Evolutionary conservation across 225 moss, liverwort and hornwort genomes (phyloP).

Genomic region (Polytrichum commune): DNA sequence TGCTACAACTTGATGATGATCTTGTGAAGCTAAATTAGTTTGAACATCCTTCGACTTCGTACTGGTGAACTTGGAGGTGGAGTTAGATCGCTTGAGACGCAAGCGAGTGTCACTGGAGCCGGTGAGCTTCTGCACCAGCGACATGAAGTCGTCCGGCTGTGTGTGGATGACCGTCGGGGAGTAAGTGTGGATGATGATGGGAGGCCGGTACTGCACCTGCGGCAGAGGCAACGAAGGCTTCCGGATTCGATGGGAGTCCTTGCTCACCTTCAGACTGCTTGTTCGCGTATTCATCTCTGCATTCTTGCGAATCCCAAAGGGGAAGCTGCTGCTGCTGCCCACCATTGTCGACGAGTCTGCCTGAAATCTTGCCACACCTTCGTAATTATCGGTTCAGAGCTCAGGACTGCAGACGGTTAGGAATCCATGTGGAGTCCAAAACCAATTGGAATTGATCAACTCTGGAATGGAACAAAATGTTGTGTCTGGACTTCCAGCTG

Average conservation of each 20-base stretch:
- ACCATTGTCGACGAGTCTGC: too few species aligned
- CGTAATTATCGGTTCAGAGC: too few species aligned
- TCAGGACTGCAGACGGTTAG: too few species aligned
- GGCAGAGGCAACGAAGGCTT: conserved; percentile 56
- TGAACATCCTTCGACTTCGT: too few species aligned
- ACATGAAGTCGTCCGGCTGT: conserved; percentile 62
- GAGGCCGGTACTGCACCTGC: conserved; percentile 74
- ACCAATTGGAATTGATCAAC: too few species aligned
- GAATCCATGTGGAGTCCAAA: too few species aligned
- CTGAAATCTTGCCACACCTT: too few species aligned
- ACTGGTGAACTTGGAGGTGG: conserved; percentile 4
- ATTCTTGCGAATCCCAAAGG: conserved; percentile 32
- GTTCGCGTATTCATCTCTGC: conserved; percentile 22
- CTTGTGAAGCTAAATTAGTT: too few species aligned
- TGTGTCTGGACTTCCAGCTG: too few species aligned
- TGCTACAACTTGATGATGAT: too few species aligned
- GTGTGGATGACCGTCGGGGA: conserved; percentile 78
- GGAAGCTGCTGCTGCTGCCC: conserved; percentile 1
- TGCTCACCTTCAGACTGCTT: conserved; percentile 31
- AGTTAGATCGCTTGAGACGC: conserved; percentile 21
- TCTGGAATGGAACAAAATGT: too few species aligned
- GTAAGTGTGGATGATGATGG: conserved; percentile 73
- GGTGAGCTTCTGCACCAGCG: conserved; percentile 74
- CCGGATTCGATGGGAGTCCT: conserved; percentile 54
- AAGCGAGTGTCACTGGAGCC: conserved; percentile 48